Evolutionary conservation across 148 eudicot genomes (phyloP).

Genomic region (Fagopyrum esculentum): DNA sequence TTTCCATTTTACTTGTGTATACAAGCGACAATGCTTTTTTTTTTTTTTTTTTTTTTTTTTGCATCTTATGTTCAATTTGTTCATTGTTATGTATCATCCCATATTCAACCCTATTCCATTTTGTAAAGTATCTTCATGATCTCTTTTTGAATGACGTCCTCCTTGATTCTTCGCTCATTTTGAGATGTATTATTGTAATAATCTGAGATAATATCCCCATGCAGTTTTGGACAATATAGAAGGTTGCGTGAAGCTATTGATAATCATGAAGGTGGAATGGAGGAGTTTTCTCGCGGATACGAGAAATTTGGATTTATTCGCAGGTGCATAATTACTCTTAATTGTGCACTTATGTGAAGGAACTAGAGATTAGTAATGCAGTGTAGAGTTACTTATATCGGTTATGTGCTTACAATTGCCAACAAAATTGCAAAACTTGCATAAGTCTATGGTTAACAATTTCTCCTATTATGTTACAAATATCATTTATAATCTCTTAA

Average conservation of each 20-base stretch:
- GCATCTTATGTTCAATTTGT: background rate
- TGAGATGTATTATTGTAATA: background rate
- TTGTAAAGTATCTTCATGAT: background rate
- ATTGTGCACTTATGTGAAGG: background rate
- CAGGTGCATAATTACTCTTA: conserved; percentile 34
- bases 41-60: no score
- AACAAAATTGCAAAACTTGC: background rate
- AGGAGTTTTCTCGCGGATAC: conserved; percentile 87
- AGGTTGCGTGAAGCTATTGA: conserved; percentile 78
- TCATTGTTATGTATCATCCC: background rate
- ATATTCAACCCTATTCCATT: background rate
- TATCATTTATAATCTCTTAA: background rate
- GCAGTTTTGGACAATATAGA: conserved; percentile 62
- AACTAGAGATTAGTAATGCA: background rate
- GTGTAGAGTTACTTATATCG: background rate
- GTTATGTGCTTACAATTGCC: background rate
- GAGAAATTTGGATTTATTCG: conserved; percentile 82
- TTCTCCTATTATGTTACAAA: background rate
- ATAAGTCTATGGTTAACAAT: background rate
- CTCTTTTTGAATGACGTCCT: background rate
- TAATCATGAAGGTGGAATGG: conserved; percentile 84
- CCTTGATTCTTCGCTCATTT: background rate
- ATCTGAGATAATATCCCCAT: conserved; percentile 10
- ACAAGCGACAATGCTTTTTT: background rate
- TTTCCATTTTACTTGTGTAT: no score